Percentiles rank a stretch among this genome's conserved stretches.
These are phyloP conservation scores for Aspergillus steynii DNA, from an alignment of 495 filamentous ascomycete genomes.

Conservation along the genomic window DNA sequence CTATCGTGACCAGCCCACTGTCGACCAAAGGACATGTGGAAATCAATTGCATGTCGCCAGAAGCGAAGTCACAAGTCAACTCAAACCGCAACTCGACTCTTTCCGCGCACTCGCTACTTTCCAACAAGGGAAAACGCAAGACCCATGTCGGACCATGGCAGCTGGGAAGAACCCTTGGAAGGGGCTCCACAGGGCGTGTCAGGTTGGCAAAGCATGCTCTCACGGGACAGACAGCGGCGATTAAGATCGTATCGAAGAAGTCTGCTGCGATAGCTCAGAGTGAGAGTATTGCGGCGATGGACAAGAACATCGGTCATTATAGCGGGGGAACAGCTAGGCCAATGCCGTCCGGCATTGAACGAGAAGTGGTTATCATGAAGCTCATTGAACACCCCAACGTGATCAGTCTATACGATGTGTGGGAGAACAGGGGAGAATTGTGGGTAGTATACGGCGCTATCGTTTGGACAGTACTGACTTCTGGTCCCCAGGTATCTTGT, in stretches of 20 bases:
- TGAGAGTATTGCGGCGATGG: slow-evolving; percentile 74
- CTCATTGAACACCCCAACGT: slow-evolving; percentile 92
- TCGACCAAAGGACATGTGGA: slow-evolving; percentile 42
- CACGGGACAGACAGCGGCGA: slow-evolving; percentile 75
- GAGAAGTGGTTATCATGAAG: slow-evolving; percentile 95
- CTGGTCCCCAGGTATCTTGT: slow-evolving; percentile 74
- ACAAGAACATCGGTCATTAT: slow-evolving; percentile 51
- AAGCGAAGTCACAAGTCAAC: slow-evolving; percentile 51
- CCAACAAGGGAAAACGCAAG: slow-evolving; percentile 64
- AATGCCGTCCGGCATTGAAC: slow-evolving; percentile 84
- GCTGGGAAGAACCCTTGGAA: slow-evolving; percentile 80
- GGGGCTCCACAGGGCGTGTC: slow-evolving; percentile 82
- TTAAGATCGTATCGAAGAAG: slow-evolving; percentile 89
- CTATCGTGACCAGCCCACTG: slow-evolving; percentile 32
- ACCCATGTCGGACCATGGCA: slow-evolving; percentile 88
- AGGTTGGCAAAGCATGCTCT: slow-evolving; percentile 74
- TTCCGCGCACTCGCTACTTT: slow-evolving; percentile 66
- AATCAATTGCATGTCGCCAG: slow-evolving; percentile 55
- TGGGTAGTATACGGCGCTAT: slow-evolving; percentile 45
- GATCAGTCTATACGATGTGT: slow-evolving; percentile 88
- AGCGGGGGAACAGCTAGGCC: slow-evolving; percentile 49
- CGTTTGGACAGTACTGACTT: slow-evolving; percentile 4
- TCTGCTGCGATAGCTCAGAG: slow-evolving; percentile 69
- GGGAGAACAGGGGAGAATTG: slow-evolving; percentile 94
- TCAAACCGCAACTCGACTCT: slow-evolving; percentile 71